Conservation (phyloP, 108 stramenopile species). For the Pseudonitzschia delicatissima region DNA sequence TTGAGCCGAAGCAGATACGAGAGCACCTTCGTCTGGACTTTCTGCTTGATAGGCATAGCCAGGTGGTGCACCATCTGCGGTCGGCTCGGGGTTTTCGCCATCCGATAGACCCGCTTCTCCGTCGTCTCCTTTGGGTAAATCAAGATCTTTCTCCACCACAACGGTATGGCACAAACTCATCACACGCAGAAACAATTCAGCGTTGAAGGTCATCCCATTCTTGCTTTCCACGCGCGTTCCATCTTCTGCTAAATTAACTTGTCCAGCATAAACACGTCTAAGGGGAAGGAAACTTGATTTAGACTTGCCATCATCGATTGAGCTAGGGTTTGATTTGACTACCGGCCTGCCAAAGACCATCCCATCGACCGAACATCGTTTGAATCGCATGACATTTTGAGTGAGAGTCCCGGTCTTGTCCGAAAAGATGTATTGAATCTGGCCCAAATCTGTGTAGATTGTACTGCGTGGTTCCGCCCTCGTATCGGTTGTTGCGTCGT, state of each 20-base stretch:
- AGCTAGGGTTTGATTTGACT: neutral
- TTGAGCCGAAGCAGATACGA: slow-evolving; percentile 78
- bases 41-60: slow-evolving; percentile 88
- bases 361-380: slow-evolving; percentile 91
- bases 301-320: neutral
- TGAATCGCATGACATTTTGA: slow-evolving; percentile 97
- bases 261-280: slow-evolving; percentile 54
- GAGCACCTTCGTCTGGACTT: slow-evolving; percentile 90
- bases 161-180: slow-evolving; percentile 92
- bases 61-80: slow-evolving; percentile 72
- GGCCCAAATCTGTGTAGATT: slow-evolving; percentile 90
- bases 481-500: slow-evolving; percentile 86
- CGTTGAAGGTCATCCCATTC: slow-evolving; percentile 63
- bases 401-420: slow-evolving; percentile 98
- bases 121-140: slow-evolving; percentile 23
- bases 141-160: slow-evolving; percentile 85
- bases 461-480: slow-evolving; percentile 81
- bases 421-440: slow-evolving; percentile 93
- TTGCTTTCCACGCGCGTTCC: neutral
- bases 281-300: slow-evolving; percentile 46
- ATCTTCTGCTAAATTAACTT: neutral
- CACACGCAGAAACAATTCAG: slow-evolving; percentile 89
- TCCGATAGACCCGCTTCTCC: slow-evolving; percentile 5
- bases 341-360: slow-evolving; percentile 82
- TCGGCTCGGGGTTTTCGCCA: slow-evolving; percentile 25